These are phyloP conservation scores for Cladosporium sp. DNA, from an alignment of 2,329 filamentous ascomycete genomes.

Conservation along the genomic window DNA sequence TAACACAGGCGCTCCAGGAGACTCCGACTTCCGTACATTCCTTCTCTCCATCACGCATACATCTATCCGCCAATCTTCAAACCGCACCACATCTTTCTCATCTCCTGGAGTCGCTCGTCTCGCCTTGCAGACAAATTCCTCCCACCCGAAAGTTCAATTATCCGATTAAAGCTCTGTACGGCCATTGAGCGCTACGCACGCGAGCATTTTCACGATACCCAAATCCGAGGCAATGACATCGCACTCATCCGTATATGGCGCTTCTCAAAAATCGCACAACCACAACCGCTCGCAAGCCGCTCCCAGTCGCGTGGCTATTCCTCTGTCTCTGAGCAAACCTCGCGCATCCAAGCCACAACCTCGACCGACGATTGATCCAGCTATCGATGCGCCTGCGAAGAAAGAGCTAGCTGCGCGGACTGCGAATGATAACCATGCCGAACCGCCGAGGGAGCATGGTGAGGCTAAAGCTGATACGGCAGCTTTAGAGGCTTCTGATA, in stretches of 20 bases:
- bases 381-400: not conserved
- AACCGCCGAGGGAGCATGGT: not conserved
- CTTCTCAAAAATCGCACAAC: slow-evolving; percentile 14
- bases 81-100: not conserved
- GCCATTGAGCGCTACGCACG: slow-evolving; percentile 1
- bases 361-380: not conserved
- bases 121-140: slow-evolving; percentile 1
- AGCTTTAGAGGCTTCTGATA: not conserved
- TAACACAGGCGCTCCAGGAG: slow-evolving; percentile 24
- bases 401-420: not conserved
- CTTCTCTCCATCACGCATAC: not conserved
- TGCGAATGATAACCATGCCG: not conserved
- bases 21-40: slow-evolving; percentile 6
- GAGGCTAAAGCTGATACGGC: not conserved
- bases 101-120: slow-evolving; percentile 22
- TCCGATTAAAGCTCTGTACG: not conserved
- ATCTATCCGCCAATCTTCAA: not conserved
- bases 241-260: slow-evolving; percentile 14
- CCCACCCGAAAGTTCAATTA: slow-evolving; percentile 2
- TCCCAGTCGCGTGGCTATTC: slow-evolving; percentile 27
- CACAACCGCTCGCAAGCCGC: slow-evolving; percentile 18
- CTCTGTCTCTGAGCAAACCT: slow-evolving; percentile 26
- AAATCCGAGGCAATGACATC: slow-evolving; percentile 18
- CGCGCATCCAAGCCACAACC: slow-evolving; percentile 15
- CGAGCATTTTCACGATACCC: not conserved